Evolutionary conservation across 2,329 filamentous ascomycete species (phyloP), one percentile per base, ranked within the genome.

Genomic region (Nothopassalora personata): DNA sequence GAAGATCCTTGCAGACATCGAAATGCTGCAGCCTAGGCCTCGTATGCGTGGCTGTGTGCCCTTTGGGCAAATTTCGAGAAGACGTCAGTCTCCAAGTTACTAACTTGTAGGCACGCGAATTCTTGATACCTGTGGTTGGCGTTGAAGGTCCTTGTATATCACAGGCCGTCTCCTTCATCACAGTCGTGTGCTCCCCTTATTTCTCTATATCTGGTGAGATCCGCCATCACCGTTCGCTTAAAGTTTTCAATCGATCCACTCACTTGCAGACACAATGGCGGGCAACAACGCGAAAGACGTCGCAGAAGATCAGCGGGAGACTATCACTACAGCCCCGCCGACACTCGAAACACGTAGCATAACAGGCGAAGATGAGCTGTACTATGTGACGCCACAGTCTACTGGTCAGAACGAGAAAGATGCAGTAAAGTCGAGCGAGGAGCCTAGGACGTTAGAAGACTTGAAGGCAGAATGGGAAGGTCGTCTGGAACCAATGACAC

Each of bases 301-400:
- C 6, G 39, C 39, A 4, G 23, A 30, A n/a, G 53, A 31, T 18
- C 31, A 47, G 53, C 8, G 39, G 47, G 53, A 54, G 27, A 27
- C 53, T 23, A 31, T 27, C 2, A 13, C 10, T 5, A 54, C 53
- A 9, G 15, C 53, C 15, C 53, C 13, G 23, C 36, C 53, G 11
- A 27, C 18, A 5, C 19, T 31, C 33, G 53, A 54, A 7, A 31
- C 39, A 15, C 23, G 30, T 11, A 47, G 53, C 18, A 23, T 47
- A 6, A 30, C 53, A 27, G 33, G 8, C 1, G n/a, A 18, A n/a
- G 53, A 54, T 11, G 53, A 54, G 9, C 34, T 54, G 39, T 54
- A 54, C 53, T 54, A 31, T 19, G 53, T 54, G 13, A 54, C 53
- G n/a, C 53, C 53, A 47, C 53, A 54, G 27, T 13, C 53, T 47